Evolutionary conservation across 768 basidiomycete species (phyloP).

Genomic region (Hericium coralloides): DNA sequence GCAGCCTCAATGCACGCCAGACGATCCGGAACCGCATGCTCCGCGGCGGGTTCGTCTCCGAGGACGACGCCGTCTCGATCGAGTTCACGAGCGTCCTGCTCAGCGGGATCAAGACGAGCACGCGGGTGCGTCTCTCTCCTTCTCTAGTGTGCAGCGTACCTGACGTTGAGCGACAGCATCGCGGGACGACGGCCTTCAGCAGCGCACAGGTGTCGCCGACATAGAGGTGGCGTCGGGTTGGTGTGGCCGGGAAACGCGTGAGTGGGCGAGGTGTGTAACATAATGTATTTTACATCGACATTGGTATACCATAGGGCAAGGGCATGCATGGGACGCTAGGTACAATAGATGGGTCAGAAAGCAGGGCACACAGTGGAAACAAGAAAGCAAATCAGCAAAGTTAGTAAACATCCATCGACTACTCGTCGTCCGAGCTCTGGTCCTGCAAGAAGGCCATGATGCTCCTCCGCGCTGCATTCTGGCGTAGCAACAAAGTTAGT

Average conservation of each 20-base stretch:
- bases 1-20: background rate
- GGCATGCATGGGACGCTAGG: background rate
- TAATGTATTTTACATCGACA: background rate
- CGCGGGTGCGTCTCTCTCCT: background rate
- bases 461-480: constrained; percentile 43
- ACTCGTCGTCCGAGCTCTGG: constrained; percentile 57
- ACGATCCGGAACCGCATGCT: background rate
- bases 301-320: background rate
- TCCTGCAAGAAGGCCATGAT: constrained; percentile 67
- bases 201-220: too few species aligned
- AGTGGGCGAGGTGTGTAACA: too few species aligned
- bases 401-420: background rate
- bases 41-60: background rate
- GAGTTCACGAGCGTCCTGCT: background rate
- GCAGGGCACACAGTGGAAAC: background rate
- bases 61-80: background rate
- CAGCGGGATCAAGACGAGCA: background rate
- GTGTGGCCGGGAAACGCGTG: too few species aligned
- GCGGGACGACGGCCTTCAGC: too few species aligned
- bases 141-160: background rate
- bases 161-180: too few species aligned
- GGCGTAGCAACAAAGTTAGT: background rate
- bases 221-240: too few species aligned
- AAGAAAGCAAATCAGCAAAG: too few species aligned
- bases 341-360: background rate